Percentiles rank a stretch among this genome's conserved stretches.
Evolutionary conservation across 2,329 filamentous ascomycete species (phyloP).

Genomic region (Talaromyces piceae): DNA sequence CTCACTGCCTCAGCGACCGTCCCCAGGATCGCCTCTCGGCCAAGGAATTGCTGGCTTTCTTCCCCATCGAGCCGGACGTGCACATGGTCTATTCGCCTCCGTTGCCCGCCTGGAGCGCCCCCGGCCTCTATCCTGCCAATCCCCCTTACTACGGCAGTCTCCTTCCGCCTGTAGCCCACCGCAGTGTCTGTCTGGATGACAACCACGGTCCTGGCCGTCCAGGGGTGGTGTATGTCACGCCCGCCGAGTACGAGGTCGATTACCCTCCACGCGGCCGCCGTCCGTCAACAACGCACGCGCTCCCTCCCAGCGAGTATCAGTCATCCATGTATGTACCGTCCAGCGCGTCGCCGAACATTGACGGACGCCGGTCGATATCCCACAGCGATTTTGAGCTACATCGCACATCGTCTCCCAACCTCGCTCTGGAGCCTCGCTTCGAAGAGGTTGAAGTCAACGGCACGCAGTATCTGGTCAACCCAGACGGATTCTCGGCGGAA

Average conservation of each 20-base stretch:
- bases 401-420: constrained; percentile 3
- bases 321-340: constrained; percentile 8
- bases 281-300: constrained; percentile 6
- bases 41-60: constrained; percentile 60
- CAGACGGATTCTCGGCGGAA: constrained; percentile 9
- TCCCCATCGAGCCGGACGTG: constrained; percentile 43
- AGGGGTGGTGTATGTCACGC: constrained; percentile 10
- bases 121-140: not conserved
- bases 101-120: constrained; percentile 3
- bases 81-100: not conserved
- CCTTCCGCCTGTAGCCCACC: not conserved
- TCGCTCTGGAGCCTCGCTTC: constrained; percentile 5
- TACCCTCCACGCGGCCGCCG: constrained; percentile 11
- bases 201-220: constrained; percentile 2
- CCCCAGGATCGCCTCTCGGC: constrained; percentile 69
- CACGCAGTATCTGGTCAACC: constrained; percentile 9
- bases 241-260: constrained; percentile 9
- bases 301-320: constrained; percentile 11
- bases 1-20: constrained; percentile 65
- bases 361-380: constrained; percentile 9
- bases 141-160: constrained; percentile 7
- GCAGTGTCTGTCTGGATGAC: constrained; percentile 6
- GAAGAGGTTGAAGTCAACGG: constrained; percentile 11
- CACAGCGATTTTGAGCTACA: constrained; percentile 12
- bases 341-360: constrained; percentile 7